Percentiles rank a stretch among this genome's conserved stretches.
Evolutionary conservation across 331 rosid species (phyloP).

Genomic region (Quercus lobata): DNA sequence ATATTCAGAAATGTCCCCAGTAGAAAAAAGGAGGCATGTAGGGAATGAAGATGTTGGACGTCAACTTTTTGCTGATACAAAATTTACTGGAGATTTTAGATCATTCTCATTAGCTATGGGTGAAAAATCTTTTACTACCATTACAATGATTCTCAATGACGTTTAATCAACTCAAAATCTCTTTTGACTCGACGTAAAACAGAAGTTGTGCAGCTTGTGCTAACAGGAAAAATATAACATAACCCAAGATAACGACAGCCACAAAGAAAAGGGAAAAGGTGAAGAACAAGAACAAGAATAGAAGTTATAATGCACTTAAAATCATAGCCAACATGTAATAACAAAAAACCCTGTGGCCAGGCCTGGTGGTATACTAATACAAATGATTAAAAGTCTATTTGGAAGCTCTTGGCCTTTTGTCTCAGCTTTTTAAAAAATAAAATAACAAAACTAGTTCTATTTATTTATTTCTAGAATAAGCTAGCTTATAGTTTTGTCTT

Average conservation of each 20-base stretch:
- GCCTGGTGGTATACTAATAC: not conserved
- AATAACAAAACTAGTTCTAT: too few species aligned
- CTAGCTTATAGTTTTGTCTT: too few species aligned
- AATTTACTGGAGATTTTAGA: not conserved
- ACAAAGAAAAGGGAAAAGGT: not conserved
- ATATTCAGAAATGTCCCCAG: too few species aligned
- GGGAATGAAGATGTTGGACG: not conserved
- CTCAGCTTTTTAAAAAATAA: too few species aligned
- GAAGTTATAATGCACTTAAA: not conserved
- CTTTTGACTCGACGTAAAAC: not conserved
- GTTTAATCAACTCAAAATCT: not conserved
- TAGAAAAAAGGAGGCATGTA: too few species aligned
- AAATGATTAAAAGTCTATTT: not conserved
- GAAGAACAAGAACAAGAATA: not conserved
- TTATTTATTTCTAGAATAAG: too few species aligned
- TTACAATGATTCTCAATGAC: not conserved
- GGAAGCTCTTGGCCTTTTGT: too few species aligned
- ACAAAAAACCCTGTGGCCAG: too few species aligned
- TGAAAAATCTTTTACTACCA: not conserved
- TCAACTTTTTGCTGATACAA: not conserved
- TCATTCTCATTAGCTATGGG: not conserved
- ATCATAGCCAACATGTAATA: not conserved
- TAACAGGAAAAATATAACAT: not conserved
- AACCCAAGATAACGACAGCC: not conserved
- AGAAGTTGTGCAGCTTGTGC: not conserved